Percentiles rank a stretch among this genome's conserved stretches.
Evolutionary conservation across 2,329 filamentous ascomycete species (phyloP).

Genomic region (Cladophialophora exuberans): DNA sequence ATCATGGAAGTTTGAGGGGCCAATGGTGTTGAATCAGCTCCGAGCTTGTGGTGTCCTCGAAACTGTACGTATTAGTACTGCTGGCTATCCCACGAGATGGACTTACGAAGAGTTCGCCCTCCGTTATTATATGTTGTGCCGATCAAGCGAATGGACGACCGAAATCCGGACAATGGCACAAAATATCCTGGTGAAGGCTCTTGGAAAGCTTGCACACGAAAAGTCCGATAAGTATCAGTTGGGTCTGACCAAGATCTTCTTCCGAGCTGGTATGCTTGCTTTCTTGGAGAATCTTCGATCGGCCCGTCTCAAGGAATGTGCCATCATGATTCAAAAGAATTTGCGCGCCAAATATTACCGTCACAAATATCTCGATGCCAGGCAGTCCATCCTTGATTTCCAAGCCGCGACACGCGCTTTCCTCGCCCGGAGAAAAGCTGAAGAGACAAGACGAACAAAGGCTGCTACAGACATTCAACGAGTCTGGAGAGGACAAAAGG

Average conservation of each 20-base stretch:
- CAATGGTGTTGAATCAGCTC: slow-evolving; percentile 97
- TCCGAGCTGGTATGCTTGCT: slow-evolving; percentile 97
- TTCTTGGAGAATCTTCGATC: slow-evolving; percentile 95
- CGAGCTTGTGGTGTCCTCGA: slow-evolving; percentile 98
- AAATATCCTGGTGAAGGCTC: slow-evolving; percentile 83
- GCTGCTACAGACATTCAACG: slow-evolving; percentile 94
- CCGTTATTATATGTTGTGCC: slow-evolving; percentile 97
- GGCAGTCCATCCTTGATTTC: slow-evolving; percentile 76
- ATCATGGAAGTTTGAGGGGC: slow-evolving; percentile 96
- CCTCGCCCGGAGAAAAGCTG: slow-evolving; percentile 74
- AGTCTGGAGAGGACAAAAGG: slow-evolving; percentile 90
- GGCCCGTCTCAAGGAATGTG: slow-evolving; percentile 85
- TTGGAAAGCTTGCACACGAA: slow-evolving; percentile 74
- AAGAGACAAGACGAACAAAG: slow-evolving; percentile 79
- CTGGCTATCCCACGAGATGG: slow-evolving; percentile 96
- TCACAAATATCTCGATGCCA: slow-evolving; percentile 83
- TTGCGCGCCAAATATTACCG: slow-evolving; percentile 93
- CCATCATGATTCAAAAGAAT: slow-evolving; percentile 99
- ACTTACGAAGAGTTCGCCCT: slow-evolving; percentile 98
- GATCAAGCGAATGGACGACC: slow-evolving; percentile 84
- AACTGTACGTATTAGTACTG: slow-evolving; percentile 95
- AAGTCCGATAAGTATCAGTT: slow-evolving; percentile 94
- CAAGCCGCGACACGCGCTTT: slow-evolving; percentile 79
- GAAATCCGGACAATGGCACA: slow-evolving; percentile 95
- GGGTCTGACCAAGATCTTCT: slow-evolving; percentile 98